Base-by-base conservation (phyloP, 2,329 filamentous ascomycete genomes). In the Clathrospora elynae region DNA sequence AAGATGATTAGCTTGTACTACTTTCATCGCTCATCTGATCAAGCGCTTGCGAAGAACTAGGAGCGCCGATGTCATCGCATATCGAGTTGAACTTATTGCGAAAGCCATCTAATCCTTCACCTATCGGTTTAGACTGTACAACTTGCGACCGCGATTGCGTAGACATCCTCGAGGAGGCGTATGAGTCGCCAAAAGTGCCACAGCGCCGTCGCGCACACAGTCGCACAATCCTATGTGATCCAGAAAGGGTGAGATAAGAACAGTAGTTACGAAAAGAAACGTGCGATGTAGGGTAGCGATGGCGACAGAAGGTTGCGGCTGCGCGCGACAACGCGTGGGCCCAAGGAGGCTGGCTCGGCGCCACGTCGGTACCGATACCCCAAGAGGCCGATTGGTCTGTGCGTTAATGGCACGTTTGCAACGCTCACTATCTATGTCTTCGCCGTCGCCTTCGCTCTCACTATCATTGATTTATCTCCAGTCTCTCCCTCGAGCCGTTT, bases 101-200 rank as follows among this genome's bases (percentile, higher is more conserved):
- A 49, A 49, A 49, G 25, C 22, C 18, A 43, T 50, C 23, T 20
- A 53, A 20, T 29, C 29, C 35, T 42, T 49, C 24, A 26, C 42
- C 35, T 33, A 52, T 49, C 7, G 25, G 46, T 25, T 46, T 49
- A 26, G 42, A 32, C 23, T 49, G 7, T 29, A 49, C 26, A 31
- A 49, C 28, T 17, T 43, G 10, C n/a, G 24, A 46, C 17, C 22
- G 20, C 10, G 26, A 46, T 35, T 23, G n/a, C 20, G 31, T 32
- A 11, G 49, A 26, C 31, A 52, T 52, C 3, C 26, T 38, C 18
- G 18, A 22, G 22, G 18, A 37, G 25, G 9, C 26, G 30, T 34
- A 14, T 36, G 3, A 36, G 34, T 8, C 8, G 12, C 35, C 12
- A 37, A 37, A 16, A 23, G n/a, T 34, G n/a, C 31, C 17, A 33